Evolutionary conservation across 805 yeast species (phyloP).

Genomic region (Ogataea kodamae): DNA sequence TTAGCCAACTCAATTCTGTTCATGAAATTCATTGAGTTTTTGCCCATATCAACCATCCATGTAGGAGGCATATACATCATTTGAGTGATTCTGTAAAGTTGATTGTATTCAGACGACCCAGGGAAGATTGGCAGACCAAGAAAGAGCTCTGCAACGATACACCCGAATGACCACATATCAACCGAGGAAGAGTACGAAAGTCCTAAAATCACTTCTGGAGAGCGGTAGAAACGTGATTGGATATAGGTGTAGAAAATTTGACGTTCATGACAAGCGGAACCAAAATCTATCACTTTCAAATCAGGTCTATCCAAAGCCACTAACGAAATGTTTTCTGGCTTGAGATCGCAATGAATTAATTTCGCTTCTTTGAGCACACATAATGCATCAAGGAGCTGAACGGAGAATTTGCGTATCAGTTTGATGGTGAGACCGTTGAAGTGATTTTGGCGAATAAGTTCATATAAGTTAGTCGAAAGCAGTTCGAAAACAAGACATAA

Average conservation of each 20-base stretch:
- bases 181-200: conserved; percentile 89
- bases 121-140: conserved; percentile 92
- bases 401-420: conserved; percentile 71
- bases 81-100: conserved; percentile 73
- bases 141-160: conserved; percentile 56
- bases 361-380: conserved; percentile 76
- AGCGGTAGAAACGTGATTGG: conserved; percentile 88
- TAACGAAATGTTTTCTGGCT: conserved; percentile 90
- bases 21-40: conserved; percentile 69
- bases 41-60: conserved; percentile 97
- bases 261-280: conserved; percentile 89
- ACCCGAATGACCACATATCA: conserved; percentile 72
- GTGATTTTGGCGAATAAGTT: conserved; percentile 86
- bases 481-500: conserved; percentile 90
- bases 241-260: conserved; percentile 88
- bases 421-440: conserved; percentile 85
- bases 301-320: conserved; percentile 78
- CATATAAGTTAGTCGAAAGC: conserved; percentile 83
- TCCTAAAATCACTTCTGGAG: conserved; percentile 92
- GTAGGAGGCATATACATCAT: conserved; percentile 85
- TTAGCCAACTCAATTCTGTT: conserved; percentile 15
- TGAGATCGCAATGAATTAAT: conserved; percentile 92
- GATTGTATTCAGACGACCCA: conserved; percentile 91
- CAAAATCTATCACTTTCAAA: conserved; percentile 92
- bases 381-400: conserved; percentile 78